Evolutionary conservation across 345 rosid genomes (phyloP).

Genomic region (Crucihimalaya himalaica): DNA sequence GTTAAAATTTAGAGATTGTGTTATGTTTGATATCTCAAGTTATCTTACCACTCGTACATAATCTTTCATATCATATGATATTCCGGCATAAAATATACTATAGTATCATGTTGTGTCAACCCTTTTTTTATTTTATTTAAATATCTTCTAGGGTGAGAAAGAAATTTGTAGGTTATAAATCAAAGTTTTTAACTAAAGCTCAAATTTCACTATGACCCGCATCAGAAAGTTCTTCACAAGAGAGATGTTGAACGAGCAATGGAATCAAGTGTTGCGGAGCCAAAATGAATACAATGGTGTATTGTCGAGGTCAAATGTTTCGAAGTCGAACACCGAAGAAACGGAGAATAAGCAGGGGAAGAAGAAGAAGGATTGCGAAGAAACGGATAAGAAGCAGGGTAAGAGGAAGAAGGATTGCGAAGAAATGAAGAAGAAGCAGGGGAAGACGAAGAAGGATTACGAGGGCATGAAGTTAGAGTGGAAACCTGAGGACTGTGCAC

Average conservation of each 20-base stretch:
- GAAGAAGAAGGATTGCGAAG: background rate
- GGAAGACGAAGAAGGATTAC: too few relatives aligned
- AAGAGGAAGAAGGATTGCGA: too few relatives aligned
- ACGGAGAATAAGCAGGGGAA: too few relatives aligned
- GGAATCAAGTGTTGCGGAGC: background rate
- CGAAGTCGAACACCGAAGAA: background rate
- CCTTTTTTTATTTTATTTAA: background rate
- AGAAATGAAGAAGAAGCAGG: too few relatives aligned
- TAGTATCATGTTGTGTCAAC: background rate
- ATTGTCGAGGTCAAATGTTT: constrained; percentile 6
- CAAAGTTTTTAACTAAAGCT: background rate
- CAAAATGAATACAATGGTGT: constrained; percentile 47
- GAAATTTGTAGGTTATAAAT: background rate
- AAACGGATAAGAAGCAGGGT: too few relatives aligned
- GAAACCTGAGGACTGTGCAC: background rate
- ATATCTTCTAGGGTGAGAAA: background rate
- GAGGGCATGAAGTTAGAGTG: background rate
- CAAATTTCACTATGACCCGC: background rate
- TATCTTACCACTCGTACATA: too few relatives aligned
- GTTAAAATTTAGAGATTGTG: background rate
- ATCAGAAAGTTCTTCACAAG: background rate
- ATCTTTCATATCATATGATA: too few relatives aligned
- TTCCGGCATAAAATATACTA: background rate
- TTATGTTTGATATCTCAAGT: background rate
- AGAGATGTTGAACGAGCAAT: constrained; percentile 51